These are phyloP conservation scores for Aleurites moluccanus DNA, from an alignment of 441 rosid genomes.

Conservation along the genomic window DNA sequence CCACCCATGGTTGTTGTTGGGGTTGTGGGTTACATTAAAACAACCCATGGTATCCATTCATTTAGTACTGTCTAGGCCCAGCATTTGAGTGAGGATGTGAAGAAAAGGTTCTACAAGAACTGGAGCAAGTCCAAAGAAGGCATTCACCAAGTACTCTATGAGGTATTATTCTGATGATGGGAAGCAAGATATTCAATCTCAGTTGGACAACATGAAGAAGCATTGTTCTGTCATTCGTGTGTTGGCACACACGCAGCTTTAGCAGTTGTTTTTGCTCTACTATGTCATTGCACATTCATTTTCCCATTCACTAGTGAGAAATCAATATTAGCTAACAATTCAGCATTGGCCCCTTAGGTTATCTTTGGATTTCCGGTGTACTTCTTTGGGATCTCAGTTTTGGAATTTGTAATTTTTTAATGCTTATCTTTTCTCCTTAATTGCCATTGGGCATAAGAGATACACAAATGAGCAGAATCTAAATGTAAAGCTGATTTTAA, in stretches of 20 bases:
- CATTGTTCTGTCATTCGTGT: constrained; percentile 66
- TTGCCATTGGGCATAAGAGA: background rate
- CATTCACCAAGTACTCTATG: constrained; percentile 67
- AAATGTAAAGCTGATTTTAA: background rate
- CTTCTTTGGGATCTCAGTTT: background rate
- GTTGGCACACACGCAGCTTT: constrained; percentile 63
- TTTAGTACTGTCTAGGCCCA: constrained; percentile 87
- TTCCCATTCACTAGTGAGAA: background rate
- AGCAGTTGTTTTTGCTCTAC: background rate
- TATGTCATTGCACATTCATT: too few relatives aligned
- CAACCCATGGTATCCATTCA: constrained; percentile 66
- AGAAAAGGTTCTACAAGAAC: constrained; percentile 84
- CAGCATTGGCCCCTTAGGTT: background rate
- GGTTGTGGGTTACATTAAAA: constrained; percentile 74
- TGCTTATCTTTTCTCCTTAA: background rate
- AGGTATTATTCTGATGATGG: constrained; percentile 65
- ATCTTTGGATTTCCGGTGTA: background rate
- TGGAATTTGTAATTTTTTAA: background rate
- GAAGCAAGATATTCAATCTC: constrained; percentile 56
- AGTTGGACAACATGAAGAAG: constrained; percentile 79
- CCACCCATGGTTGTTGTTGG: constrained; percentile 89
- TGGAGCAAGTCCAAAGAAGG: constrained; percentile 93
- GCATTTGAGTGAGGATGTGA: constrained; percentile 88
- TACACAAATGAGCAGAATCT: background rate
- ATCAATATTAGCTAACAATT: background rate